Conservation (phyloP, 805 yeast species). For the Ogataea paradorogensis region DNA sequence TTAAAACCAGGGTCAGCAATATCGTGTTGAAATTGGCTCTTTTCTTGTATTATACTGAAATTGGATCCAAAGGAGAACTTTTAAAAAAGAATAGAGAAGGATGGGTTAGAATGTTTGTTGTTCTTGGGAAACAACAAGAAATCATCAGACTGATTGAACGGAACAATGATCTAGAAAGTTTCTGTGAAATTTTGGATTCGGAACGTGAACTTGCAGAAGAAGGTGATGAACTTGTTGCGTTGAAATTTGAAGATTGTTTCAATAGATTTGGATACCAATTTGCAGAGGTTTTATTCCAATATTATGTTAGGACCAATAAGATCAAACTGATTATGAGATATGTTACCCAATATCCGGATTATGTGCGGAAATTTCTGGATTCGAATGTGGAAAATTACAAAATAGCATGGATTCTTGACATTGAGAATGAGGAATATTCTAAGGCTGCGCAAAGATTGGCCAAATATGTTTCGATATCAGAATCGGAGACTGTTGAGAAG, state of each 20-base stretch:
- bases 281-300: slow-evolving; percentile 60
- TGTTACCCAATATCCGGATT: slow-evolving; percentile 50
- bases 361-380: slow-evolving; percentile 50
- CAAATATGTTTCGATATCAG: slow-evolving; percentile 36
- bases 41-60: slow-evolving; percentile 24
- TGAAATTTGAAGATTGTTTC: slow-evolving; percentile 43
- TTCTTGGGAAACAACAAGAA: slow-evolving; percentile 46
- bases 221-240: slow-evolving; percentile 24
- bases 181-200: slow-evolving; percentile 53
- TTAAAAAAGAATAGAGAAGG: slow-evolving; percentile 23
- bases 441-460: slow-evolving; percentile 50
- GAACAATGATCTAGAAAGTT: slow-evolving; percentile 61
- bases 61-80: slow-evolving; percentile 6
- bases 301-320: slow-evolving; percentile 52
- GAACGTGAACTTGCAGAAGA: slow-evolving; percentile 37
- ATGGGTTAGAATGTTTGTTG: slow-evolving; percentile 63
- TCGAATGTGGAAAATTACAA: slow-evolving; percentile 43
- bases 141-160: slow-evolving; percentile 64
- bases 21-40: slow-evolving; percentile 21
- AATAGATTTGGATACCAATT: slow-evolving; percentile 63
- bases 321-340: slow-evolving; percentile 52
- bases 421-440: slow-evolving; percentile 48
- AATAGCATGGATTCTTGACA: slow-evolving; percentile 71
- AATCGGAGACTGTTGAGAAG: slow-evolving; percentile 42
- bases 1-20: slow-evolving; percentile 15